Conservation (phyloP, 1,284 basidiomycete genomes). For the Xerocomus subilludens region DNA sequence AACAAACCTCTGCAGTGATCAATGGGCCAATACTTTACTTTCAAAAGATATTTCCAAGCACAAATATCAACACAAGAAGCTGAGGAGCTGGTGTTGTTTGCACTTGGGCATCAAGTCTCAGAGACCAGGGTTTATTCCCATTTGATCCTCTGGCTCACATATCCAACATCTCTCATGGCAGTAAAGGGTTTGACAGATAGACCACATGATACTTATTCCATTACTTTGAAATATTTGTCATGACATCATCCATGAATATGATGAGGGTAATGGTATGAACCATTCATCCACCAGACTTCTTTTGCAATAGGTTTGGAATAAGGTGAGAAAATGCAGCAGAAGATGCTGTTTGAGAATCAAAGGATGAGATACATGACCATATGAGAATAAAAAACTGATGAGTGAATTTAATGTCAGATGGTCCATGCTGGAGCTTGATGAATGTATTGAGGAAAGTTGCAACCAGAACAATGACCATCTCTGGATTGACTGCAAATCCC, state of each 20-base stretch:
- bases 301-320: slow-evolving; percentile 33
- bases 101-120: no score
- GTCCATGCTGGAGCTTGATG: slow-evolving; percentile 14
- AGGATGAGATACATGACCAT: not conserved
- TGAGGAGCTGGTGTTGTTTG: no score
- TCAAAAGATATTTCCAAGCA: no score
- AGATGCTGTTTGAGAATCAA: slow-evolving; percentile 1
- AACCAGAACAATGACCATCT: slow-evolving; percentile 20
- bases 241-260: not conserved
- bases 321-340: not conserved
- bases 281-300: slow-evolving; percentile 28
- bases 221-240: no score
- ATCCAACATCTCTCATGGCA: no score
- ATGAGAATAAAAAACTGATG: not conserved
- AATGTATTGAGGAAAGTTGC: slow-evolving; percentile 32
- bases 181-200: no score
- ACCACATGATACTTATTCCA: no score
- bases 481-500: slow-evolving; percentile 28
- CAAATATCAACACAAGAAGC: no score
- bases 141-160: no score
- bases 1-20: no score
- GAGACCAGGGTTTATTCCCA: no score
- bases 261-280: slow-evolving; percentile 44
- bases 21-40: no score
- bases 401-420: not conserved